Conservation (phyloP, 345 rosid genomes). For the Sisymbrium altissimum region DNA sequence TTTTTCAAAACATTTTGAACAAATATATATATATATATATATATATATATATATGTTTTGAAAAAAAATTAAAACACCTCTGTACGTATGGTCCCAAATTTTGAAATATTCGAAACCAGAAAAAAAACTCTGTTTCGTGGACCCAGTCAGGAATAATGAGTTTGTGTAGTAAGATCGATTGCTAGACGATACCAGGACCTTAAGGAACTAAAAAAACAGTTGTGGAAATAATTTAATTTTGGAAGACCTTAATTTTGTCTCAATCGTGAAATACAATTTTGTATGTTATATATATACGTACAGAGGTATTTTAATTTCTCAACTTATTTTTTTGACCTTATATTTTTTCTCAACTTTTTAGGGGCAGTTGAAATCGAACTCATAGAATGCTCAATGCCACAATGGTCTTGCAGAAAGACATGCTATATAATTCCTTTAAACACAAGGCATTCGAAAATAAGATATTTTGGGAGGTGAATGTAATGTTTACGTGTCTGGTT, state of each 20-base stretch:
- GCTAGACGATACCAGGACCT: neutral
- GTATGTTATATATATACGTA: too few relatives aligned
- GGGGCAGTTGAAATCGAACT: too few relatives aligned
- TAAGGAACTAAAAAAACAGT: neutral
- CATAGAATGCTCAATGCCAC: too few relatives aligned
- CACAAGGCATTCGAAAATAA: too few relatives aligned
- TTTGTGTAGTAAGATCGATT: neutral
- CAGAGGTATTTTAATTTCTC: too few relatives aligned
- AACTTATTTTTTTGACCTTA: too few relatives aligned
- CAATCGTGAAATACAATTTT: neutral
- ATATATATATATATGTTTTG: too few relatives aligned
- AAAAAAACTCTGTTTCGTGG: neutral
- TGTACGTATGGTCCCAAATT: neutral
- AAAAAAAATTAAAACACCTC: neutral
- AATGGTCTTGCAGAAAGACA: too few relatives aligned
- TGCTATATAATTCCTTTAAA: too few relatives aligned
- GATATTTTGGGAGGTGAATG: neutral
- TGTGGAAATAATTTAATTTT: too few relatives aligned
- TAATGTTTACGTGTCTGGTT: neutral
- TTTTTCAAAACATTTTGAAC: neutral
- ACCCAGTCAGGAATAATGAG: neutral
- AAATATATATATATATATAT: too few relatives aligned
- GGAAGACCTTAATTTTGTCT: neutral
- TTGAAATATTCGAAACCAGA: neutral
- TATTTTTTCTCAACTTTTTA: too few relatives aligned